Conservation (phyloP, 2,329 filamentous ascomycete genomes). For the Colletotrichum somersetense region DNA sequence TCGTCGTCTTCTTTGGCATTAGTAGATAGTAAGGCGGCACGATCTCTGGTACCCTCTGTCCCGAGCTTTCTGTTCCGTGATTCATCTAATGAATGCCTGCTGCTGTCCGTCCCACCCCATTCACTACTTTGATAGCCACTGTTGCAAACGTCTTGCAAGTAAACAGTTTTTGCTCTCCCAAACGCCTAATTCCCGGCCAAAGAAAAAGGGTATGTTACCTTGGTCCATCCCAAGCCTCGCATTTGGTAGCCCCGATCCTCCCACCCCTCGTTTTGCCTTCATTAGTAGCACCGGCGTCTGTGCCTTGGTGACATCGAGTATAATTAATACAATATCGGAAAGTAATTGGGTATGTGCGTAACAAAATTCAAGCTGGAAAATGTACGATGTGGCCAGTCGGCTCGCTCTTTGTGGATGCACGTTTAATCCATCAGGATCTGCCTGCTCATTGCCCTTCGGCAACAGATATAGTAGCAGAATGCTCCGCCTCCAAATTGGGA, state of each 20-base stretch:
- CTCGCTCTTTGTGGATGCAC: neutral
- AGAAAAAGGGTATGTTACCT: constrained; percentile 11
- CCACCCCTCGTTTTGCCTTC: constrained; percentile 17
- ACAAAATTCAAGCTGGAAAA: neutral
- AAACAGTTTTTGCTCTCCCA: constrained; percentile 35
- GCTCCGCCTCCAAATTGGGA: constrained; percentile 3
- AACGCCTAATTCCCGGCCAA: constrained; percentile 29
- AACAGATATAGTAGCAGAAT: neutral
- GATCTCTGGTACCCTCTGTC: constrained; percentile 20
- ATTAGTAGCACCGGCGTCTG: constrained; percentile 24
- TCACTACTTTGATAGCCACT: constrained; percentile 10
- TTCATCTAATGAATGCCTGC: constrained; percentile 19
- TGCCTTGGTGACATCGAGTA: constrained; percentile 7
- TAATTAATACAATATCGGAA: constrained; percentile 40
- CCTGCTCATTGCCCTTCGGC: neutral
- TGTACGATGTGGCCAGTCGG: neutral
- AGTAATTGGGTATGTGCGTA: constrained; percentile 24
- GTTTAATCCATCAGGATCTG: too few relatives aligned
- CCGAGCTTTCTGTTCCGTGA: constrained; percentile 1
- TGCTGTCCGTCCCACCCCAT: neutral
- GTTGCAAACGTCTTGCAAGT: neutral
- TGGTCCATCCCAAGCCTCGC: constrained; percentile 1
- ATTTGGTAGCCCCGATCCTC: neutral
- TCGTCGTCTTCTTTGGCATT: constrained; percentile 26
- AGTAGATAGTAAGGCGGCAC: neutral